Evolutionary conservation across 2,329 filamentous ascomycete genomes (phyloP).

Genomic region (Lachnum nothofagi): DNA sequence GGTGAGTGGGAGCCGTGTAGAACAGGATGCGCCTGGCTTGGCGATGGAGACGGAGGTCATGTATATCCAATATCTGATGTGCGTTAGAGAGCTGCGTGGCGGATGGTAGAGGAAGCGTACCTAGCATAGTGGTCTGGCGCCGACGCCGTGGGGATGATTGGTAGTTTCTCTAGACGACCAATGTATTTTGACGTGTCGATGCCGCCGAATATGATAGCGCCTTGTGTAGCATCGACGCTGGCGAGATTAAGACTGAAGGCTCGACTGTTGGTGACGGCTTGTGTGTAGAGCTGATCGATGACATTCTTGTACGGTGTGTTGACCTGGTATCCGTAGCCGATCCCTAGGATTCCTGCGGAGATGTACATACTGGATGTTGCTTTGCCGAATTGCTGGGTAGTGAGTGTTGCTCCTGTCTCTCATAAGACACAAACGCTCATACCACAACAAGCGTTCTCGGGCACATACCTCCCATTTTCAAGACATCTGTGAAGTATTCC

Average conservation of each 20-base stretch:
- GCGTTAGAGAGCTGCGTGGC: no score
- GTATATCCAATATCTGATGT: constrained; percentile 21
- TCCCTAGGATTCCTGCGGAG: constrained; percentile 14
- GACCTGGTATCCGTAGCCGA: constrained; percentile 7
- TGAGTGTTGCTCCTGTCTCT: constrained; percentile 3
- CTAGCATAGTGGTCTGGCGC: constrained; percentile 11
- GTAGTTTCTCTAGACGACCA: constrained; percentile 13
- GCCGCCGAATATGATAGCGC: constrained; percentile 22
- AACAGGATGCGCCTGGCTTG: constrained; percentile 1
- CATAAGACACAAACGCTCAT: neutral
- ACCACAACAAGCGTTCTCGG: neutral
- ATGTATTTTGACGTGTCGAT: constrained; percentile 21
- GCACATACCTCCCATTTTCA: constrained; percentile 10
- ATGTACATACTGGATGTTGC: constrained; percentile 1
- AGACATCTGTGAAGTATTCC: constrained; percentile 9
- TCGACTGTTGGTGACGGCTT: constrained; percentile 15
- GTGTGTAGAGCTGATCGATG: constrained; percentile 14
- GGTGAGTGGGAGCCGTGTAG: neutral
- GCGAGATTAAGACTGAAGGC: constrained; percentile 18
- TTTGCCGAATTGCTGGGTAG: constrained; percentile 10
- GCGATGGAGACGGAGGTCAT: constrained; percentile 17
- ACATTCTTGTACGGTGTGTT: constrained; percentile 16
- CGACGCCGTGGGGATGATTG: constrained; percentile 10
- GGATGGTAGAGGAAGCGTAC: constrained; percentile 2
- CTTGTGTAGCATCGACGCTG: constrained; percentile 14